A percentile compares a stretch with the other conserved stretches of the same genome.
These are phyloP conservation scores for Clarireedia hainanense DNA, from an alignment of 2,329 filamentous ascomycete species.

Conservation along the genomic window DNA sequence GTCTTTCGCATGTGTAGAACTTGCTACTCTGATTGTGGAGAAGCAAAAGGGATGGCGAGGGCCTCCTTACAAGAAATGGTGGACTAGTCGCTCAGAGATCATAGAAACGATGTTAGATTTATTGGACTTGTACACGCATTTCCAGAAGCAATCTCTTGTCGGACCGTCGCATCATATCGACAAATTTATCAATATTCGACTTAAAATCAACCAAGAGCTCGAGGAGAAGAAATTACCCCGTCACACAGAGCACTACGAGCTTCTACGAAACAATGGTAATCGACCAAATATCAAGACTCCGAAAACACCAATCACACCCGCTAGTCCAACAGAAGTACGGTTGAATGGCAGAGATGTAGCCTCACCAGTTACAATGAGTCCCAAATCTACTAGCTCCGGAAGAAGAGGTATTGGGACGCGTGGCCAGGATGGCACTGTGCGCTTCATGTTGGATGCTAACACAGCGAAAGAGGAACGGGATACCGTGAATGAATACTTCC, in stretches of 20 bases:
- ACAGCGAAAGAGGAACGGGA: conserved; percentile 65
- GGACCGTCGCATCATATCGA: conserved; percentile 67
- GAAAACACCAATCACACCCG: conserved; percentile 29
- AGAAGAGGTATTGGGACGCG: conserved; percentile 17
- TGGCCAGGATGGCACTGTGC: conserved; percentile 64
- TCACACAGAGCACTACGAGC: conserved; percentile 51
- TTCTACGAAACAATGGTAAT: conserved; percentile 26
- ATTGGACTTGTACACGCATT: conserved; percentile 85
- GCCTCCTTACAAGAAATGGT: conserved; percentile 41
- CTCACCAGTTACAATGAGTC: conserved; percentile 27
- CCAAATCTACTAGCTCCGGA: conserved; percentile 25
- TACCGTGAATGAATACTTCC: conserved; percentile 60
- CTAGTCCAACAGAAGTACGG: conserved; percentile 27
- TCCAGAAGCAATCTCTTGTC: conserved; percentile 65
- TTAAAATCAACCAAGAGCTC: conserved; percentile 75
- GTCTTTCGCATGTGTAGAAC: conserved; percentile 73
- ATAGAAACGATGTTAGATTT: conserved; percentile 83
- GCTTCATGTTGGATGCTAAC: conserved; percentile 81
- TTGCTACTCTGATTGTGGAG: conserved; percentile 63
- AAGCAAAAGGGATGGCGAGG: conserved; percentile 38
- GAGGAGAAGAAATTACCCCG: conserved; percentile 55
- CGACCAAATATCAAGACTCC: conserved; percentile 30
- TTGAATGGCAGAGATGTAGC: conserved; percentile 24
- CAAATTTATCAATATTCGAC: conserved; percentile 78
- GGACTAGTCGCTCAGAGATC: conserved; percentile 41